Percentiles rank a stretch among this genome's conserved stretches.
Conservation (phyloP, 805 yeast genomes). For the Cyberlindnera lachancei region DNA sequence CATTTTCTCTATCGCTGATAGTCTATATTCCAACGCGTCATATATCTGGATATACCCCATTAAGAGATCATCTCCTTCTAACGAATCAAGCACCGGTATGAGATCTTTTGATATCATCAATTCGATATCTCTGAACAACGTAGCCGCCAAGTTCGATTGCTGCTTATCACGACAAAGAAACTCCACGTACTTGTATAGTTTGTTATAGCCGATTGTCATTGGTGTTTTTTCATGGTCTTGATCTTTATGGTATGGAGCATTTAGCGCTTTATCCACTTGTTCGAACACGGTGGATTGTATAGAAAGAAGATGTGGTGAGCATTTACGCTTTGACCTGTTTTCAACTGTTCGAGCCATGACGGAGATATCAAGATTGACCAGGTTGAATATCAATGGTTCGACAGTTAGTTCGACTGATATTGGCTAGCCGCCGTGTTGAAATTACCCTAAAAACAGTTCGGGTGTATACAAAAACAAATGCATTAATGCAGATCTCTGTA, state of each 20-base stretch:
- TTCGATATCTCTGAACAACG: constrained; percentile 7
- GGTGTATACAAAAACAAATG: no score
- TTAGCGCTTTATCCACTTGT: constrained; percentile 3
- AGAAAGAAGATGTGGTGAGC: constrained; percentile 5
- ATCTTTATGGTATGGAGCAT: no score
- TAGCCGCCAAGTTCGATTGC: constrained; percentile 12
- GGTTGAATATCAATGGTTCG: background rate
- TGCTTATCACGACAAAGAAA: constrained; percentile 18
- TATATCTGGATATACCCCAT: constrained; percentile 5
- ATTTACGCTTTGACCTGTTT: background rate
- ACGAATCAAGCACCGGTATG: background rate
- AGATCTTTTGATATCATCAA: background rate
- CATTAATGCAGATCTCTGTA: no score
- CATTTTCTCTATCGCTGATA: constrained; percentile 8
- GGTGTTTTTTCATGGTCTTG: constrained; percentile 1
- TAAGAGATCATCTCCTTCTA: constrained; percentile 1
- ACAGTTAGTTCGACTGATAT: no score
- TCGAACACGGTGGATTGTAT: constrained; percentile 3
- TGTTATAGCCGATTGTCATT: constrained; percentile 3
- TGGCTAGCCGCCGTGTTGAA: no score
- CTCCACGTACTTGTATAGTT: constrained; percentile 21
- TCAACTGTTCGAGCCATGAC: background rate
- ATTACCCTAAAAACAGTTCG: no score
- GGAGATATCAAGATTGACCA: background rate
- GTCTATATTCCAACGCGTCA: constrained; percentile 5